These are phyloP conservation scores for Nicotiana sylvestris DNA, from an alignment of 257 asterid genomes.

Conservation along the genomic window DNA sequence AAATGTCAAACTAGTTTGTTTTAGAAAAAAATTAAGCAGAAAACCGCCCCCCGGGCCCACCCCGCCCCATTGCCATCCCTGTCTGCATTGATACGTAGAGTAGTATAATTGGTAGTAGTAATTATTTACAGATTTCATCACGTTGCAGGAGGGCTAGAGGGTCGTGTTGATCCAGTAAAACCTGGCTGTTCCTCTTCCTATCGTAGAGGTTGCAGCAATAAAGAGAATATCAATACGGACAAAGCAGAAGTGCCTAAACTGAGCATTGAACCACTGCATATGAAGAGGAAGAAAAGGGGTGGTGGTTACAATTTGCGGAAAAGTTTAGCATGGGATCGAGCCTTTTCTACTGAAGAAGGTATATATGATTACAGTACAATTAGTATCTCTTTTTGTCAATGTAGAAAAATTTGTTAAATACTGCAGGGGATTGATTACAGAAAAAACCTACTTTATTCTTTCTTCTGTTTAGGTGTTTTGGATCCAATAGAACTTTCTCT, in stretches of 20 bases:
- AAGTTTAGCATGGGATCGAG: slow-evolving; percentile 93
- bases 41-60: too few species aligned
- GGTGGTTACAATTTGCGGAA: slow-evolving; percentile 77
- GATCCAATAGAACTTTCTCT: slow-evolving; percentile 78
- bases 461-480: slow-evolving; percentile 57
- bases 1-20: too few species aligned
- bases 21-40: too few species aligned
- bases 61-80: too few species aligned
- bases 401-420: background rate
- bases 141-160: slow-evolving; percentile 36
- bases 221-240: slow-evolving; percentile 56
- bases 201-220: slow-evolving; percentile 39
- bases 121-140: background rate
- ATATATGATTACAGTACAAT: background rate
- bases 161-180: slow-evolving; percentile 26
- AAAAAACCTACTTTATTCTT: background rate
- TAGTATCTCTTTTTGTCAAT: background rate
- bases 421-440: background rate
- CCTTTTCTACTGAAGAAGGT: slow-evolving; percentile 96
- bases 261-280: slow-evolving; percentile 65
- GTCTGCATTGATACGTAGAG: too few species aligned
- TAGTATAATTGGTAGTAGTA: background rate
- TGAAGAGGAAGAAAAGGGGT: slow-evolving; percentile 81
- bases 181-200: slow-evolving; percentile 40
- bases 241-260: slow-evolving; percentile 53